Conservation (phyloP, 768 basidiomycete genomes). For the Phaffia australis region DNA sequence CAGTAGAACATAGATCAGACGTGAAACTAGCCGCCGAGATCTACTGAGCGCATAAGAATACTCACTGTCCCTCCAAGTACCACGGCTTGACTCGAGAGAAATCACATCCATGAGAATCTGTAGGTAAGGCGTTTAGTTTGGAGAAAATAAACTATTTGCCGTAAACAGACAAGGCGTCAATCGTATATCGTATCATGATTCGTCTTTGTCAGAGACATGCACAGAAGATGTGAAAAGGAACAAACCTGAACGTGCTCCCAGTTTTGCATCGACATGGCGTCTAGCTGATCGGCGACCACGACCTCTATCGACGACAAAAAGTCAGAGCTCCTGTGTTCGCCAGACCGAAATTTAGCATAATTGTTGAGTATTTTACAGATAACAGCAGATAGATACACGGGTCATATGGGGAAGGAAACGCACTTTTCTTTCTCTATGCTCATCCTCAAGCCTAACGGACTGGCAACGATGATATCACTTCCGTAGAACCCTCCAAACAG, state of each 20-base stretch:
- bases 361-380: not conserved
- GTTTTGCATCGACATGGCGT: slow-evolving; percentile 92
- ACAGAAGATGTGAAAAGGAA: slow-evolving; percentile 5
- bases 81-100: slow-evolving; percentile 96
- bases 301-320: slow-evolving; percentile 89
- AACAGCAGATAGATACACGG: not conserved
- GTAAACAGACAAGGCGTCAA: not conserved
- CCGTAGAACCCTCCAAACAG: slow-evolving; percentile 83
- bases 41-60: slow-evolving; percentile 14
- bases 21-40: slow-evolving; percentile 15
- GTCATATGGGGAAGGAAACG: slow-evolving; percentile 30
- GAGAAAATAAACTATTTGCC: slow-evolving; percentile 63
- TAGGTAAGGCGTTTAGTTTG: slow-evolving; percentile 76
- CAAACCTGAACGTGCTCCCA: slow-evolving; percentile 93
- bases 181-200: not conserved
- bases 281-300: slow-evolving; percentile 80
- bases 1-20: not conserved
- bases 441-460: slow-evolving; percentile 80
- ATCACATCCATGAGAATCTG: slow-evolving; percentile 84
- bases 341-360: not conserved
- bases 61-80: slow-evolving; percentile 91
- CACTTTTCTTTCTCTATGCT: slow-evolving; percentile 91
- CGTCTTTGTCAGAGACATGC: too few relatives aligned
- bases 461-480: slow-evolving; percentile 83
- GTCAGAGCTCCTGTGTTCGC: slow-evolving; percentile 56